Evolutionary conservation across 768 basidiomycete genomes (phyloP).

Genomic region (Terana coerulea): DNA sequence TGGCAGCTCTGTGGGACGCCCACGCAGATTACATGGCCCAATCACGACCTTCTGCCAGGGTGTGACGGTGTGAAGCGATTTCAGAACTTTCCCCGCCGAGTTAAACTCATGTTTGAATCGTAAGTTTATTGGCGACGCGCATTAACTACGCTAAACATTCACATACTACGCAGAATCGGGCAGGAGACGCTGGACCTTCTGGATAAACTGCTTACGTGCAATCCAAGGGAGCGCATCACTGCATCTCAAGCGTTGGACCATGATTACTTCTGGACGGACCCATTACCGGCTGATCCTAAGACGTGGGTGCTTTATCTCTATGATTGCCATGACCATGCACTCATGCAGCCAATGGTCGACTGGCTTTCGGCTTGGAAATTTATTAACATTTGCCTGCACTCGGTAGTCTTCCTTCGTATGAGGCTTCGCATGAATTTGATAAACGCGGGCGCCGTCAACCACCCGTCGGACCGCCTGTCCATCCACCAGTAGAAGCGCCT

Average conservation of each 20-base stretch:
- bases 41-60: constrained; percentile 69
- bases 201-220: constrained; percentile 77
- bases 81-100: constrained; percentile 44
- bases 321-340: no score
- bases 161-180: constrained; percentile 47
- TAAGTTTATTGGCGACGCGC: constrained; percentile 29
- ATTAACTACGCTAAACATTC: constrained; percentile 1
- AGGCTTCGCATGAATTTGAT: constrained; percentile 82
- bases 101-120: constrained; percentile 59
- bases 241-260: constrained; percentile 87
- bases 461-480: constrained; percentile 20
- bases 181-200: constrained; percentile 76
- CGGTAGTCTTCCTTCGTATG: constrained; percentile 65
- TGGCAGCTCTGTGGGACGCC: constrained; percentile 89
- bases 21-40: constrained; percentile 77
- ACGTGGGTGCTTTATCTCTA: constrained; percentile 43
- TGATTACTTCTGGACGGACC: constrained; percentile 92
- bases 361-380: neutral
- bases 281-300: constrained; percentile 81
- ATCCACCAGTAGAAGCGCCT: constrained; percentile 17
- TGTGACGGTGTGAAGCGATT: constrained; percentile 77
- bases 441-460: constrained; percentile 58
- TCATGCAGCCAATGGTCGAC: neutral
- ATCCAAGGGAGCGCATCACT: constrained; percentile 81
- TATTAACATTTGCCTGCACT: neutral